These are phyloP conservation scores for Pyrenopolyporus hunteri DNA, from an alignment of 495 filamentous ascomycete species.

Conservation along the genomic window DNA sequence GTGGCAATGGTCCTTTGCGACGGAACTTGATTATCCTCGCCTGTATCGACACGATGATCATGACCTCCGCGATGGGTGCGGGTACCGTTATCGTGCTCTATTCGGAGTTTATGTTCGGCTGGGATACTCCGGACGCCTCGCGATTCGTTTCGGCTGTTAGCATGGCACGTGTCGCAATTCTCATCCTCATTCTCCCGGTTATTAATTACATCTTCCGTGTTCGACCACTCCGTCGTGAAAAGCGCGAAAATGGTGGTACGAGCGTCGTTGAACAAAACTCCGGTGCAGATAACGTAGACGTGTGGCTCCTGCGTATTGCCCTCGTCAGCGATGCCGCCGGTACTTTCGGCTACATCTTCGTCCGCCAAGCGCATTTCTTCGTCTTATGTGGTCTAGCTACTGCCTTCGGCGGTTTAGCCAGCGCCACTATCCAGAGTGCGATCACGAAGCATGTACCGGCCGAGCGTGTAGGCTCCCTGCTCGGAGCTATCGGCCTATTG, in stretches of 20 bases:
- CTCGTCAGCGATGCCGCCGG: conserved; percentile 80
- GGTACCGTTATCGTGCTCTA: conserved; percentile 82
- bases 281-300: conserved; percentile 81
- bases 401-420: conserved; percentile 80
- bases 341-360: conserved; percentile 73
- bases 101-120: conserved; percentile 75
- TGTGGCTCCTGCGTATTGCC: conserved; percentile 75
- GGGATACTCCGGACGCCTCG: conserved; percentile 78
- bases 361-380: conserved; percentile 59
- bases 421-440: conserved; percentile 79
- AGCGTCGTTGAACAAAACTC: conserved; percentile 53
- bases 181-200: conserved; percentile 75
- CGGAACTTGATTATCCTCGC: conserved; percentile 81
- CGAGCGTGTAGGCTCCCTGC: conserved; percentile 78
- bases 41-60: conserved; percentile 75
- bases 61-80: conserved; percentile 82
- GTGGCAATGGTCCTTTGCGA: conserved; percentile 66
- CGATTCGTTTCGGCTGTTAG: conserved; percentile 80
- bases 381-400: conserved; percentile 72
- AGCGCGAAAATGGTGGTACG: conserved; percentile 37
- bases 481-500: conserved; percentile 85
- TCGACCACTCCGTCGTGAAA: conserved; percentile 44
- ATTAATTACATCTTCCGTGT: conserved; percentile 72
- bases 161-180: conserved; percentile 70
- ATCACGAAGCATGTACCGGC: conserved; percentile 90